These are phyloP conservation scores for Graphilbum ipis-grandicollis DNA, from an alignment of 2,329 filamentous ascomycete genomes.

Conservation along the genomic window DNA sequence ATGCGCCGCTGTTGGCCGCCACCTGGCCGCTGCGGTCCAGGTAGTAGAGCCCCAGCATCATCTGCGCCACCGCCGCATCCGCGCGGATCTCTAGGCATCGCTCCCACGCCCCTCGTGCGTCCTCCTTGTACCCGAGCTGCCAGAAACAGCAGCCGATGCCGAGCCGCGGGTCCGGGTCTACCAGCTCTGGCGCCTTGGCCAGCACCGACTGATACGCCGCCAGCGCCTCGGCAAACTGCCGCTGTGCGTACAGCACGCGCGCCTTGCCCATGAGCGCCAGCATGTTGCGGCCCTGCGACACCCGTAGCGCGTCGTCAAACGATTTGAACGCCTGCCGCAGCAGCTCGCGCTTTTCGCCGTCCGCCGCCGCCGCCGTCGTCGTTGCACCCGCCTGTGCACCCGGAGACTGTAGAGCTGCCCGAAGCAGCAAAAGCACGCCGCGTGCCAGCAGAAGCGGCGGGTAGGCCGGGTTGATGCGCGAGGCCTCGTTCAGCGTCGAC, in stretches of 20 bases:
- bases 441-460: conserved; percentile 82
- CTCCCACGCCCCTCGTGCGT: conserved; percentile 83
- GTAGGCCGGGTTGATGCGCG: conserved; percentile 80
- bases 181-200: conserved; percentile 67
- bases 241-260: conserved; percentile 69
- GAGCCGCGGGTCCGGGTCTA: conserved; percentile 87
- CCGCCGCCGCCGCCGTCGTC: conserved; percentile 46
- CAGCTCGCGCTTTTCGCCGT: conserved; percentile 61
- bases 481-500: conserved; percentile 83
- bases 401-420: conserved; percentile 67
- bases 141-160: conserved; percentile 95
- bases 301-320: conserved; percentile 83
- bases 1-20: conserved; percentile 68
- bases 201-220: conserved; percentile 76
- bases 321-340: conserved; percentile 75
- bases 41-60: conserved; percentile 78
- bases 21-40: conserved; percentile 74
- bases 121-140: conserved; percentile 88
- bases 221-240: conserved; percentile 70
- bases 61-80: conserved; percentile 76
- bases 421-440: conserved; percentile 74
- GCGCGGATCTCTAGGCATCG: conserved; percentile 65
- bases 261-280: conserved; percentile 84
- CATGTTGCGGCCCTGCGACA: conserved; percentile 75
- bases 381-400: no score